Conservation (phyloP, 306 rosid genomes). For the Corylus americana region DNA sequence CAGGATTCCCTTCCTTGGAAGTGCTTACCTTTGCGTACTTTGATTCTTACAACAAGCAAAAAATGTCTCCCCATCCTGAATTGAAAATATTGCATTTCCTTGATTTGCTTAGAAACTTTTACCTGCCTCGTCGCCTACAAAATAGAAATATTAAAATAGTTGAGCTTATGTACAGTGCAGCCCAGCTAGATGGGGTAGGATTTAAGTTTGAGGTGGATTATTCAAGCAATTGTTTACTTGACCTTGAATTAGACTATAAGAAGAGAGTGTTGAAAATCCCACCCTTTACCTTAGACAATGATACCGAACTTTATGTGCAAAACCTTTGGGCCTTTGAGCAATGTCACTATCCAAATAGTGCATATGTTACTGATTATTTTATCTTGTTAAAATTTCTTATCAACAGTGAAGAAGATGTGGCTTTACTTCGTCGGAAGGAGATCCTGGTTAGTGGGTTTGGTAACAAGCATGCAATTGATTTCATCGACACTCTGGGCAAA, state of each 20-base stretch:
- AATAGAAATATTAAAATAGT: too few relatives aligned
- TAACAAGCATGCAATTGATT: conserved; percentile 25
- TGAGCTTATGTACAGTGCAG: neutral
- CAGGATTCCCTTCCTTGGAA: neutral
- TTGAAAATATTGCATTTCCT: too few relatives aligned
- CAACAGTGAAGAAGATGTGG: conserved; percentile 1
- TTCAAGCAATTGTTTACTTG: neutral
- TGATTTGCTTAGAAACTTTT: neutral
- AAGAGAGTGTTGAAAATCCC: neutral
- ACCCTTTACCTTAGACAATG: neutral
- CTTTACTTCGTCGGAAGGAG: conserved; percentile 26
- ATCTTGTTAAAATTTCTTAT: neutral
- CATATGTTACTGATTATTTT: conserved; percentile 1
- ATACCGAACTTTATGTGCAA: neutral
- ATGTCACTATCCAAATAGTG: neutral
- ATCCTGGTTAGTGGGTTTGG: conserved; percentile 24
- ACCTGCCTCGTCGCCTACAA: neutral
- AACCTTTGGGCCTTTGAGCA: conserved; percentile 6
- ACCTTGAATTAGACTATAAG: neutral
- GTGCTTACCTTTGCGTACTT: neutral
- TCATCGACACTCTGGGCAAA: conserved; percentile 14
- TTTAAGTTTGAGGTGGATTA: neutral
- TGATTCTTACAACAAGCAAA: too few relatives aligned
- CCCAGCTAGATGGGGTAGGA: neutral
- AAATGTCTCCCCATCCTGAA: too few relatives aligned